phyloP scores from a whole-genome alignment of 805 yeast genomes.

The Grigorovia yakushimaensis region DNA sequence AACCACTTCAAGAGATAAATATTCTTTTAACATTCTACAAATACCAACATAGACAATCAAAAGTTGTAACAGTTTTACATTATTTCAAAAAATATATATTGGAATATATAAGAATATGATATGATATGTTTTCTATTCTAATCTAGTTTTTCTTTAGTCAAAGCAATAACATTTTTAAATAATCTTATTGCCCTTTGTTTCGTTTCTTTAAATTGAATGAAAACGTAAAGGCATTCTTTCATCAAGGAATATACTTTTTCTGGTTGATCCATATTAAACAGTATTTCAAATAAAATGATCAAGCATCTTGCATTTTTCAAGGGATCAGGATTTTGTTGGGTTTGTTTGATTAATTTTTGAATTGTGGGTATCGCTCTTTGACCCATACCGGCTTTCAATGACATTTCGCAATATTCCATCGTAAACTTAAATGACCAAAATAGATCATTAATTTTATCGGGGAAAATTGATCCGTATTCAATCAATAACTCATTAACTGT shows the following conservation, averaged over 20 bases:
- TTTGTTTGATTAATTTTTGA: conserved; percentile 39
- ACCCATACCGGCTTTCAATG: conserved; percentile 36
- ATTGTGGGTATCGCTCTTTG: conserved; percentile 42
- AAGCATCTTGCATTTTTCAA: conserved; percentile 39
- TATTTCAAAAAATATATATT: not conserved
- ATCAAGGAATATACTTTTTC: conserved; percentile 28
- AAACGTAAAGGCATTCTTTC: conserved; percentile 3
- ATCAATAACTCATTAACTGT: conserved; percentile 14
- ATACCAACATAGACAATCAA: not conserved
- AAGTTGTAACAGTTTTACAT: not conserved
- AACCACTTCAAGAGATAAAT: not conserved
- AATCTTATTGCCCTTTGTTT: not conserved
- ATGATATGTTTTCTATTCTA: not conserved
- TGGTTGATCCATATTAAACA: conserved; percentile 33
- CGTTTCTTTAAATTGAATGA: conserved; percentile 5
- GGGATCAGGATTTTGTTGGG: conserved; percentile 38
- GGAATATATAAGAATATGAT: not conserved
- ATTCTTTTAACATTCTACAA: not conserved
- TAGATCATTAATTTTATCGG: conserved; percentile 13
- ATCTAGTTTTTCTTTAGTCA: not conserved
- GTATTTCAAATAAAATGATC: conserved; percentile 35
- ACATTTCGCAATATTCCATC: conserved; percentile 16
- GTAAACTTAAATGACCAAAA: conserved; percentile 23
- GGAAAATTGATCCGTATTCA: conserved; percentile 7
- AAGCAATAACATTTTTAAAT: not conserved